A percentile compares a stretch with the other conserved stretches of the same genome.
phyloP scores from a whole-genome alignment of 345 rosid species.

The Moringa oleifera region DNA sequence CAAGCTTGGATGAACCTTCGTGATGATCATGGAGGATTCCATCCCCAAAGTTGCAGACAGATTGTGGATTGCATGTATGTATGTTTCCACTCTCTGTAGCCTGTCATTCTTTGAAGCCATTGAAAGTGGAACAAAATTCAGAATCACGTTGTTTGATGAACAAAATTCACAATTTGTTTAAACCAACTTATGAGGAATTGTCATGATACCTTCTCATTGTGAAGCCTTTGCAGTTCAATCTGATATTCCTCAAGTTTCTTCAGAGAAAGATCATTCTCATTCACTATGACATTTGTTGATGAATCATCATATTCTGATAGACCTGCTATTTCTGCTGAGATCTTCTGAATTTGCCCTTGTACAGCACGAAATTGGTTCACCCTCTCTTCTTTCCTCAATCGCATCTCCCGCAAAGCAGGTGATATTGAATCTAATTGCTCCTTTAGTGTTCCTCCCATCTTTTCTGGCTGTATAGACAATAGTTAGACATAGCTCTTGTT shows the following conservation, averaged over 20 bases:
- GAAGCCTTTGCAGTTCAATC: slow-evolving; percentile 76
- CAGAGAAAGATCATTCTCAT: slow-evolving; percentile 78
- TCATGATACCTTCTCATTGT: slow-evolving; percentile 69
- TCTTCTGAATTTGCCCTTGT: slow-evolving; percentile 78
- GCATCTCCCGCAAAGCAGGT: slow-evolving; percentile 87
- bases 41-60: slow-evolving; percentile 73
- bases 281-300: slow-evolving; percentile 47
- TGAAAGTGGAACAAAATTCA: slow-evolving; percentile 8
- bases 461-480: slow-evolving; percentile 67
- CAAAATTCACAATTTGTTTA: neutral
- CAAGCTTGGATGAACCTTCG: slow-evolving; percentile 92
- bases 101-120: slow-evolving; percentile 60
- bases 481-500: neutral
- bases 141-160: neutral
- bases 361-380: slow-evolving; percentile 67
- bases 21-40: slow-evolving; percentile 94
- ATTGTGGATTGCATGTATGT: slow-evolving; percentile 52
- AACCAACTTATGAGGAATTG: neutral
- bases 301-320: slow-evolving; percentile 64
- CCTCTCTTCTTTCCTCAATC: slow-evolving; percentile 79
- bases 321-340: slow-evolving; percentile 86
- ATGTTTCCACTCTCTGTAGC: slow-evolving; percentile 75
- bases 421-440: slow-evolving; percentile 88
- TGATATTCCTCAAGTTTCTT: slow-evolving; percentile 93
- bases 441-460: slow-evolving; percentile 76